phyloP scores from a whole-genome alignment of 495 filamentous ascomycete genomes.

The Geopyxis carbonaria region DNA sequence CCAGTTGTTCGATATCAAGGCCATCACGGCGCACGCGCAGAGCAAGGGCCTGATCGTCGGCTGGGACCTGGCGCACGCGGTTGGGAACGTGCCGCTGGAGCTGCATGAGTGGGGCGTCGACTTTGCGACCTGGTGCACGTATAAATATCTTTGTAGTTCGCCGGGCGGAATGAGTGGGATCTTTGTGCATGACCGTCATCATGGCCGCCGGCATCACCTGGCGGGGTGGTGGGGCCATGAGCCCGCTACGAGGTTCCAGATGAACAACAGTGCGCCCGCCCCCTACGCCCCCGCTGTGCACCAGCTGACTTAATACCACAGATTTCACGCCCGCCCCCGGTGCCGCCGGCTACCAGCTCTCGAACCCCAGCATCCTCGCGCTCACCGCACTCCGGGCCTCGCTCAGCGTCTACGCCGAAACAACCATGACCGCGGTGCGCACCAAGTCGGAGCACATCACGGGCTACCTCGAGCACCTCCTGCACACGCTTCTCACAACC shows the following conservation, averaged over 20 bases:
- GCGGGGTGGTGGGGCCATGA: slow-evolving; percentile 26
- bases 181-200: slow-evolving; percentile 71
- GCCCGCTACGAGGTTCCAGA: slow-evolving; percentile 15
- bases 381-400: slow-evolving; percentile 55
- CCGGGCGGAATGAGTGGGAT: slow-evolving; percentile 73
- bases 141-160: slow-evolving; percentile 91
- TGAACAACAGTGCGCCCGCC: slow-evolving; percentile 39
- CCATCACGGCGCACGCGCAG: slow-evolving; percentile 69
- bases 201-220: slow-evolving; percentile 28
- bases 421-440: slow-evolving; percentile 52
- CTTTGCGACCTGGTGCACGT: slow-evolving; percentile 86
- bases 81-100: slow-evolving; percentile 67
- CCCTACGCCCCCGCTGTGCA: background rate
- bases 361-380: slow-evolving; percentile 50
- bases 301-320: slow-evolving; percentile 30
- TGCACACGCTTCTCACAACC: slow-evolving; percentile 26
- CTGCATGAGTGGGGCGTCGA: slow-evolving; percentile 92
- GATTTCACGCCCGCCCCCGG: slow-evolving; percentile 56
- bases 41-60: slow-evolving; percentile 59
- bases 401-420: slow-evolving; percentile 59
- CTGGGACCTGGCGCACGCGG: slow-evolving; percentile 93
- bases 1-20: slow-evolving; percentile 70
- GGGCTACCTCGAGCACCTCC: slow-evolving; percentile 56
- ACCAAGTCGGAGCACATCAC: slow-evolving; percentile 63
- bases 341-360: slow-evolving; percentile 52